Evolutionary conservation across 2,329 filamentous ascomycete species (phyloP).

Genomic region (Colletotrichum tofieldiae): DNA sequence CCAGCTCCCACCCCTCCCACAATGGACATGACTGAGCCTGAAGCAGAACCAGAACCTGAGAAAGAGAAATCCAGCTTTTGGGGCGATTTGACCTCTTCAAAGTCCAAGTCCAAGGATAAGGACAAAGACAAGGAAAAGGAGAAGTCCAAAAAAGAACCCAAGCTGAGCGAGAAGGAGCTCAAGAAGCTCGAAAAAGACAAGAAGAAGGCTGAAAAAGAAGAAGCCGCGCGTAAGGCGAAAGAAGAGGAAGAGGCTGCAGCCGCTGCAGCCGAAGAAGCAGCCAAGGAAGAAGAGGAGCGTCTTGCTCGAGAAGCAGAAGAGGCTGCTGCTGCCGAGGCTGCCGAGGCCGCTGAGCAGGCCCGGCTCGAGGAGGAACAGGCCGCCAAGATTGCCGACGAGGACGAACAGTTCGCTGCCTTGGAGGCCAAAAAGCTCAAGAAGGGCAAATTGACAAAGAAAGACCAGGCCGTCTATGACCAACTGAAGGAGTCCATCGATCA

Average conservation of each 20-base stretch:
- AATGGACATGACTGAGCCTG: slow-evolving; percentile 61
- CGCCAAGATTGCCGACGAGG: slow-evolving; percentile 50
- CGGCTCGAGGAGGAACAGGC: slow-evolving; percentile 46
- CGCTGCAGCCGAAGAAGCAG: slow-evolving; percentile 47
- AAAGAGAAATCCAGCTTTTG: slow-evolving; percentile 49
- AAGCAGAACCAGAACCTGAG: slow-evolving; percentile 55
- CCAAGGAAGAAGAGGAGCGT: slow-evolving; percentile 51
- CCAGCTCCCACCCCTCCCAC: slow-evolving; percentile 65
- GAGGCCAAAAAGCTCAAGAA: slow-evolving; percentile 67
- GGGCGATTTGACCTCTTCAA: slow-evolving; percentile 54
- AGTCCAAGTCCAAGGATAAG: slow-evolving; percentile 56
- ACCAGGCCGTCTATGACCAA: slow-evolving; percentile 60
- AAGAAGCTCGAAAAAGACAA: slow-evolving; percentile 67
- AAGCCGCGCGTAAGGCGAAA: slow-evolving; percentile 61
- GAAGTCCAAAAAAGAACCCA: slow-evolving; percentile 61
- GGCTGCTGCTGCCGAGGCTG: slow-evolving; percentile 48
- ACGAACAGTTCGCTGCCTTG: slow-evolving; percentile 58
- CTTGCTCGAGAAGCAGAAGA: slow-evolving; percentile 50
- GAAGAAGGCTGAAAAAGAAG: slow-evolving; percentile 58
- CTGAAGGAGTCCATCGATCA: slow-evolving; percentile 54
- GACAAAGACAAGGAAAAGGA: slow-evolving; percentile 57
- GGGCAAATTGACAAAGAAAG: slow-evolving; percentile 60
- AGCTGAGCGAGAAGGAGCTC: slow-evolving; percentile 65
- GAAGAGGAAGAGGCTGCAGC: slow-evolving; percentile 52
- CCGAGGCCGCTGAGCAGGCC: slow-evolving; percentile 50